phyloP scores from a whole-genome alignment of 164 flowering plant species.

The Hamamelis virginiana region DNA sequence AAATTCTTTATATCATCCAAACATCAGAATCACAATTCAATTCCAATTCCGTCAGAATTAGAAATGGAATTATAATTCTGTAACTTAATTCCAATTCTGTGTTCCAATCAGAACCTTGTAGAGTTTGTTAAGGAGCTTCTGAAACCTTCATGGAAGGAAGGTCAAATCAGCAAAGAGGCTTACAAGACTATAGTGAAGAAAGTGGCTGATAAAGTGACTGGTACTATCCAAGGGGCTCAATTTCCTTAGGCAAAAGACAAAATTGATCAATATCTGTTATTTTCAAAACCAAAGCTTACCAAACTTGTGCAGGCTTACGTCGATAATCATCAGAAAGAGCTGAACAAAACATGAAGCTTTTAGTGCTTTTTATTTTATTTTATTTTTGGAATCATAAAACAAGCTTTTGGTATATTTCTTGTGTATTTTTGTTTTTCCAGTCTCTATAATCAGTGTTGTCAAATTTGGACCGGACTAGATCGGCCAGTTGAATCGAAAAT shows the following conservation, averaged over 20 bases:
- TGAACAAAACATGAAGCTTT: slow-evolving; percentile 9
- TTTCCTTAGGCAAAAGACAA: slow-evolving; percentile 79
- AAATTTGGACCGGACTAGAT: too few relatives aligned
- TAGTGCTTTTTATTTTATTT: neutral
- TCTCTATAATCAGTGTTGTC: slow-evolving; percentile 1
- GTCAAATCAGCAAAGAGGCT: slow-evolving; percentile 79
- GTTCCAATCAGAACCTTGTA: too few relatives aligned
- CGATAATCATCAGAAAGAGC: slow-evolving; percentile 21
- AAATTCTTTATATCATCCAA: too few relatives aligned
- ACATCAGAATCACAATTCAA: too few relatives aligned
- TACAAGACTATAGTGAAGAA: slow-evolving; percentile 88
- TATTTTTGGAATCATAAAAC: neutral
- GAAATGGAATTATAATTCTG: too few relatives aligned
- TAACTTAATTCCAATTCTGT: too few relatives aligned
- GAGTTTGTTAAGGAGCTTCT: slow-evolving; percentile 81
- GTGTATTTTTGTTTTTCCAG: slow-evolving; percentile 6
- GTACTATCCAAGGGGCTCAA: slow-evolving; percentile 52
- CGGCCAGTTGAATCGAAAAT: too few relatives aligned
- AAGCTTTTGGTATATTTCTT: neutral
- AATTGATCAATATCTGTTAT: slow-evolving; percentile 71
- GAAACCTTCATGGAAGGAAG: slow-evolving; percentile 94
- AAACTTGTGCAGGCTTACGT: slow-evolving; percentile 77
- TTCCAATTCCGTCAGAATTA: too few relatives aligned
- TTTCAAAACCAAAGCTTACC: slow-evolving; percentile 65
- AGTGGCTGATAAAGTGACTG: slow-evolving; percentile 79